phyloP scores from a whole-genome alignment of 495 filamentous ascomycete species.

The Aspergillus baeticus region DNA sequence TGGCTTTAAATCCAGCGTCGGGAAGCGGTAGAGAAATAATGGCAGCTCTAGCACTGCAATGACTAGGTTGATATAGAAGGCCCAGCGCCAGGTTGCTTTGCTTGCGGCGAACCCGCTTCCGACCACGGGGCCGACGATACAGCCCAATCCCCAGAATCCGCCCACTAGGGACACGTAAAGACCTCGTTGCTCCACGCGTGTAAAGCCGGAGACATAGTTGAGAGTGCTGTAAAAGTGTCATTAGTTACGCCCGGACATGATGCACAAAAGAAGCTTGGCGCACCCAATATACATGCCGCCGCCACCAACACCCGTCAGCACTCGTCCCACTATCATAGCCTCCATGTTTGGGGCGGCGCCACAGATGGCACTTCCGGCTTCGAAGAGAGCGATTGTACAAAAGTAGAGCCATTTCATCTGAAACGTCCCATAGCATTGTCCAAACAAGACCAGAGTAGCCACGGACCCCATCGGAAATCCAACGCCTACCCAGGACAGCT shows the following conservation, averaged over 20 bases:
- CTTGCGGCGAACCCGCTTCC: slow-evolving; percentile 61
- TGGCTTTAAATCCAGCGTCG: slow-evolving; percentile 40
- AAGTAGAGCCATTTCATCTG: too few species aligned
- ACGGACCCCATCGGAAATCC: too few species aligned
- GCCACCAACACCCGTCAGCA: slow-evolving; percentile 36
- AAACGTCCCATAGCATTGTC: too few species aligned
- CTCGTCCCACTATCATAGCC: slow-evolving; percentile 52
- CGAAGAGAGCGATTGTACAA: too few species aligned
- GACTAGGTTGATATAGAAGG: slow-evolving; percentile 71
- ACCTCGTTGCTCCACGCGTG: slow-evolving; percentile 33
- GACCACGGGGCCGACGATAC: slow-evolving; percentile 56
- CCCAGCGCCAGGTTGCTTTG: slow-evolving; percentile 58
- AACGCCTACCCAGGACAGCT: too few species aligned
- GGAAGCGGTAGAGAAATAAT: slow-evolving; percentile 55
- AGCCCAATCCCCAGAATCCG: slow-evolving; percentile 52
- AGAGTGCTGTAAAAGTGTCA: too few species aligned
- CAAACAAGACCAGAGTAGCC: too few species aligned
- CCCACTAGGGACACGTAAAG: slow-evolving; percentile 24
- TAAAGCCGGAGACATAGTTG: slow-evolving; percentile 30
- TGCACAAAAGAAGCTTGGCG: too few species aligned
- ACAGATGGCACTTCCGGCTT: too few species aligned
- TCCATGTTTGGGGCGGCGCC: too few species aligned
- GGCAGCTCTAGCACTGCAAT: slow-evolving; percentile 52
- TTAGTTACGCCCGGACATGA: too few species aligned
- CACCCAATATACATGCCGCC: slow-evolving; percentile 37